phyloP scores from a whole-genome alignment of 768 basidiomycete species.

The Tulasnella sp. region DNA sequence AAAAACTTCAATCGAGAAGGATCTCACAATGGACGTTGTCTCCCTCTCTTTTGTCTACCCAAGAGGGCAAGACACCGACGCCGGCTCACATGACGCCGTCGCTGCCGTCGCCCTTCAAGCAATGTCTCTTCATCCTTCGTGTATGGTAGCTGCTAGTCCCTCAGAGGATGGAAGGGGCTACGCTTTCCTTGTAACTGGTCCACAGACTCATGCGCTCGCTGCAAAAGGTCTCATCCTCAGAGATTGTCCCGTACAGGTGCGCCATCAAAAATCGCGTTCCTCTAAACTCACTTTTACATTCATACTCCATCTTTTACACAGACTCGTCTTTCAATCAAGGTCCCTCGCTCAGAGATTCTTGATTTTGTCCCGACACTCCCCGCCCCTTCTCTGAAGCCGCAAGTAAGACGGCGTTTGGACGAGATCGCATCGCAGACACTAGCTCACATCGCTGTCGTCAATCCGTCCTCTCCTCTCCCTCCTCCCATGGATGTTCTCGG shows the following conservation, averaged over 20 bases:
- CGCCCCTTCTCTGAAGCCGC: constrained; percentile 47
- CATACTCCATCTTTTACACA: constrained; percentile 25
- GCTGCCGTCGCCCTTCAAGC: constrained; percentile 67
- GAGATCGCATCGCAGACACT: constrained; percentile 87
- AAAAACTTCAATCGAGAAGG: no score
- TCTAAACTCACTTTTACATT: neutral
- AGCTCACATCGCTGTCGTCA: constrained; percentile 89
- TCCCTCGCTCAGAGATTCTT: constrained; percentile 84
- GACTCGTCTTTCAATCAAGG: constrained; percentile 79
- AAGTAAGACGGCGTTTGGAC: constrained; percentile 75
- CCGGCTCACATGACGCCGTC: constrained; percentile 34
- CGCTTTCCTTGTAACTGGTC: constrained; percentile 85
- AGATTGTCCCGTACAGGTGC: constrained; percentile 74
- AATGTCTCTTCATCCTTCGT: constrained; percentile 61
- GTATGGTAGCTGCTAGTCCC: neutral
- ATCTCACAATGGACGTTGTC: constrained; percentile 93
- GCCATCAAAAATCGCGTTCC: constrained; percentile 17
- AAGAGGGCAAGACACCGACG: constrained; percentile 29
- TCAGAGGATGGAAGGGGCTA: constrained; percentile 54
- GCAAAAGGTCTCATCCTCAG: constrained; percentile 81
- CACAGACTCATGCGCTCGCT: constrained; percentile 85
- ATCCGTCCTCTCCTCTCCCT: constrained; percentile 37
- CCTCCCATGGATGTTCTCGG: neutral
- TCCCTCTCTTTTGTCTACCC: constrained; percentile 89
- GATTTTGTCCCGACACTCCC: constrained; percentile 38